Evolutionary conservation across 495 filamentous ascomycete species (phyloP), one percentile per base, ranked within the genome.

Genomic region (Tuber umbilicatum): DNA sequence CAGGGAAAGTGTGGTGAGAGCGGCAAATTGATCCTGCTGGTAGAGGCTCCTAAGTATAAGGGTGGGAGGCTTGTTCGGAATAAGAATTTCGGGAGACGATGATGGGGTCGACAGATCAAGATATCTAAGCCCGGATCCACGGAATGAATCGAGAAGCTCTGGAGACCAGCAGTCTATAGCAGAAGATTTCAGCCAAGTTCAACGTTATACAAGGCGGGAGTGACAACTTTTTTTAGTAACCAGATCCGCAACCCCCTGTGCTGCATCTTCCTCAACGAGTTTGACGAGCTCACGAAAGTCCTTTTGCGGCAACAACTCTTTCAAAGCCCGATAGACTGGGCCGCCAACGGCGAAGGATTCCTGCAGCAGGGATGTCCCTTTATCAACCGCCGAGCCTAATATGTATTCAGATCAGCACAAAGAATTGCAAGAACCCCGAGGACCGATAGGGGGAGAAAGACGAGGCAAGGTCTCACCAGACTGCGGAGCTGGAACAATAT

Each of bases 21-120:
- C 69, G 35, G 73, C 27, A 72, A 80, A 82, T 43, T 70, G 68
- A 42, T 75, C 38, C 42, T 78, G 77, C n/a, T 72, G 70, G 70
- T 80, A 82, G 67, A 82, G 75, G 7, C 71, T 72, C 50, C 70
- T 31, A 40, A 82, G 35, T 23, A 77, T 80, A 43, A 70, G 70
- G 35, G 71, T 41, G 5, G 79, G 70, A 64, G 80, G 39, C 17
- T 69, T 38, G 31, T 45, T 27, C 35, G 74, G 79, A 73, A 75
- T 38, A 14, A 72, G 70, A 45, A 76, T 40, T 17, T 70, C 70
- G n/a, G 70, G 55, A 38, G 70, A 50, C 43, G 68, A 70, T 31
- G 55, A 27, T 14, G 79, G 80, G 27, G 74, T 76, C 37, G 75
- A 81, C 38, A 81, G 76, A 35, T 81, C 79, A 70, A 81, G 76